These are phyloP conservation scores for Cyberlindnera mycetangii DNA, from an alignment of 805 yeast genomes.

Conservation along the genomic window DNA sequence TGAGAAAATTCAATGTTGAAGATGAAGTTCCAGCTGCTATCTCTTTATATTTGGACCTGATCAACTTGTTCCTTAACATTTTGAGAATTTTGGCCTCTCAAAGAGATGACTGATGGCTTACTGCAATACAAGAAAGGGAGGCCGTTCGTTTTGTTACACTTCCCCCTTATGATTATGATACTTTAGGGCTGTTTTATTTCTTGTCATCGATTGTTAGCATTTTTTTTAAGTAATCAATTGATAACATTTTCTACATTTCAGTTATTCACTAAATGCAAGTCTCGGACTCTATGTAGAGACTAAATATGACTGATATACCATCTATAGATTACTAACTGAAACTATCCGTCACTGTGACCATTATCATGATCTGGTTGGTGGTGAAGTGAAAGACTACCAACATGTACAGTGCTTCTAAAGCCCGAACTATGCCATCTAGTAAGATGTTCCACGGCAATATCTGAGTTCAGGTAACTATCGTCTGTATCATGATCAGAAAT, in stretches of 20 bases:
- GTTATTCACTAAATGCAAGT: too few species aligned
- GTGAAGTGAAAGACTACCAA: neutral
- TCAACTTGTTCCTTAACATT: conserved; percentile 76
- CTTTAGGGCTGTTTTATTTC: neutral
- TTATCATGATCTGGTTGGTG: too few species aligned
- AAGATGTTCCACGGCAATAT: neutral
- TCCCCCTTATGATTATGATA: neutral
- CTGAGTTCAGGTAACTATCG: neutral
- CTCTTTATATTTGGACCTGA: conserved; percentile 72
- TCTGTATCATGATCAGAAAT: neutral
- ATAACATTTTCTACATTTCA: too few species aligned
- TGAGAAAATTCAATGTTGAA: conserved; percentile 74
- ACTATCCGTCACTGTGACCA: too few species aligned
- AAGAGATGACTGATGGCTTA: conserved; percentile 20
- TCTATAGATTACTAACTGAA: too few species aligned
- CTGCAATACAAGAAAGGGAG: too few species aligned
- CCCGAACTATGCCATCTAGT: neutral
- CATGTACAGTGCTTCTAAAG: neutral
- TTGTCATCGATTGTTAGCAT: too few species aligned
- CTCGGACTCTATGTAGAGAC: too few species aligned
- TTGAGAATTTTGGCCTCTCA: conserved; percentile 54
- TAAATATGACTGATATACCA: too few species aligned
- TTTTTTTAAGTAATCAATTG: neutral
- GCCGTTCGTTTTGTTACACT: neutral
- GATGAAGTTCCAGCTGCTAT: conserved; percentile 85